Evolutionary conservation across 768 basidiomycete genomes (phyloP), one percentile per base, ranked within the genome.

Genomic region (Tremella yokohamensis): DNA sequence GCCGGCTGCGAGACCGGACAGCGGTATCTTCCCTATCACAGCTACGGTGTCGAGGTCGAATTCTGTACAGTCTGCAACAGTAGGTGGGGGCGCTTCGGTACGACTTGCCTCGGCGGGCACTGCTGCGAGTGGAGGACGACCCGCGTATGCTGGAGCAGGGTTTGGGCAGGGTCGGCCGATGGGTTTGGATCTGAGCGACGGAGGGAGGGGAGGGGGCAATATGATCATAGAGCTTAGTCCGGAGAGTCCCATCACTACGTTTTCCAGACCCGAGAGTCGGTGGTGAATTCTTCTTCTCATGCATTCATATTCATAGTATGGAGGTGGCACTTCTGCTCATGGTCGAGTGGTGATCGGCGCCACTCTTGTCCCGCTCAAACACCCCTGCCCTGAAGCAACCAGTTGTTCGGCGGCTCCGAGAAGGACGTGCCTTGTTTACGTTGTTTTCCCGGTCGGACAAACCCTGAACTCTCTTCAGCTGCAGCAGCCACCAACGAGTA

Each of bases 211-310:
- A 2, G 24, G 48, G 18, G 42, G 54, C 16, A 65, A 66, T 38
- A 44, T 66, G 44, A 65, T 68, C 26, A 68, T 71, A 20, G 69
- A 68, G 54, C 51, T 71, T 13, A 57, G 62, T 44, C 64, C 66
- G n/a, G 58, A 68, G 49, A 71, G 66, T 52, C 69, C 69, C 1
- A 61, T 71, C 24, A 65, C 64, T 13, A 56, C 34, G 25, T 57
- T 58, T 37, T 26, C 34, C 49, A 45, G 53, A 34, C 53, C 53
- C 20, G 53, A 44, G 13, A 54, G 53, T 16, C 42, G 22, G 42
- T 45, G 42, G 42, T 45, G 29, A 34, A 6, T 34, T 34, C 29
- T 11, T 6, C 11, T 6, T 34, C 29, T n/a, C 29, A 34, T 11
- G 11, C 11, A 4, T 34, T 6, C 29, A 34, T 34, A 34, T 34